Conservation (phyloP, 2,329 filamentous ascomycete genomes). For the Sporothrix protearum region DNA sequence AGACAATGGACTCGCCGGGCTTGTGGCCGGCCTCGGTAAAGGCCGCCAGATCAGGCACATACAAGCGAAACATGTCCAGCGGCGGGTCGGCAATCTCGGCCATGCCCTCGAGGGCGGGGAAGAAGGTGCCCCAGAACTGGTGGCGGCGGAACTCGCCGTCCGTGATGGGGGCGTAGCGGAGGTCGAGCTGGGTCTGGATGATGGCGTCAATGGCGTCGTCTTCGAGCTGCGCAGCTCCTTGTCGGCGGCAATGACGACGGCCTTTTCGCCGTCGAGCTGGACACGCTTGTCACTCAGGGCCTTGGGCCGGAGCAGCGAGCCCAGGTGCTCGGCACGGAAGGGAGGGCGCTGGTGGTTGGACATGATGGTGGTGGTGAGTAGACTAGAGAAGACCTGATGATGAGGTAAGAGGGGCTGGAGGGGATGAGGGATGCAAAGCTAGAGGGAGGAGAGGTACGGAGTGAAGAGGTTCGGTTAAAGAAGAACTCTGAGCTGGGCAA, state of each 20-base stretch:
- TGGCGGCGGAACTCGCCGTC: slow-evolving; percentile 57
- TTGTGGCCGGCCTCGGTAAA: slow-evolving; percentile 47
- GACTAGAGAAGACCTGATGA: not conserved
- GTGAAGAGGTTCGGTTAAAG: not conserved
- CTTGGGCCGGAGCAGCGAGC: slow-evolving; percentile 68
- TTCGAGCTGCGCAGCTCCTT: slow-evolving; percentile 50
- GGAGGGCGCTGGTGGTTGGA: slow-evolving; percentile 42
- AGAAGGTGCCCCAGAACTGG: slow-evolving; percentile 38
- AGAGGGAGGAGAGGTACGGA: not conserved
- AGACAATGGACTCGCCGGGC: slow-evolving; percentile 46
- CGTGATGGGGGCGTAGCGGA: slow-evolving; percentile 55
- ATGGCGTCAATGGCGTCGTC: slow-evolving; percentile 57
- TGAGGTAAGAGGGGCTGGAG: not conserved
- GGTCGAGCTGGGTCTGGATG: slow-evolving; percentile 56
- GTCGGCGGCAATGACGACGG: slow-evolving; percentile 39
- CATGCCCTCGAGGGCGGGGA: slow-evolving; percentile 41
- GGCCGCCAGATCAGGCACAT: slow-evolving; percentile 41
- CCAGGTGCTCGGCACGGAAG: slow-evolving; percentile 73
- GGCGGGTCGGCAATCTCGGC: slow-evolving; percentile 38
- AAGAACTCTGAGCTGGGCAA: not conserved
- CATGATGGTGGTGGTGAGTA: slow-evolving; percentile 9
- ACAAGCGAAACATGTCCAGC: slow-evolving; percentile 39
- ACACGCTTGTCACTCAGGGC: slow-evolving; percentile 50
- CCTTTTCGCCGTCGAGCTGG: slow-evolving; percentile 38
- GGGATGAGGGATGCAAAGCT: not conserved